phyloP scores from a whole-genome alignment of 163 green algal species.

The Scenedesmus sp. region DNA sequence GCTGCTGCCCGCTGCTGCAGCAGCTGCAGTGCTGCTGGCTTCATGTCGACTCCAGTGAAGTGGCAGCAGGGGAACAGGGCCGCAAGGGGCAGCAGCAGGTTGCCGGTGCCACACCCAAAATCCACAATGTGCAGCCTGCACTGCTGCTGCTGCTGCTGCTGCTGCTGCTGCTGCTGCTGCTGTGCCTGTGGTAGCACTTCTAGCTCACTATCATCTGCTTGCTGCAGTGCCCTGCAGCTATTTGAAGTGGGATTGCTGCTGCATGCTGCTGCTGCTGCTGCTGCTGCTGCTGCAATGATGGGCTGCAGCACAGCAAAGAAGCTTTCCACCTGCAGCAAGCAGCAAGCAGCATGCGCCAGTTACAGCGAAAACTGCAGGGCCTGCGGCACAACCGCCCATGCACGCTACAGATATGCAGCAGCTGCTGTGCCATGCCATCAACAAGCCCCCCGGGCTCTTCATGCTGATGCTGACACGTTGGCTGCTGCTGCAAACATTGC shows the following conservation, averaged over 20 bases:
- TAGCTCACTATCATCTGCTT: neutral
- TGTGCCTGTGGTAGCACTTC: too few species aligned
- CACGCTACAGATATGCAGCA: neutral
- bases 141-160: constrained; percentile 32
- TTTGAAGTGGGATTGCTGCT: neutral
- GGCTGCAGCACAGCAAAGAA: constrained; percentile 63
- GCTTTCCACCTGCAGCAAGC: constrained; percentile 67
- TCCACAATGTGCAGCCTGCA: constrained; percentile 71
- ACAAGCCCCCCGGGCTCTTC: neutral
- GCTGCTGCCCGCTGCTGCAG: constrained; percentile 63
- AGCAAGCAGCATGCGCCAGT: neutral
- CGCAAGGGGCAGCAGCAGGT: constrained; percentile 77
- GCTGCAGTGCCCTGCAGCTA: neutral
- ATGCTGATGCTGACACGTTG: neutral
- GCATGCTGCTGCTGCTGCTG: constrained; percentile 1
- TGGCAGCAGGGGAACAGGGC: constrained; percentile 63
- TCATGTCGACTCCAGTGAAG: constrained; percentile 83
- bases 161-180: neutral
- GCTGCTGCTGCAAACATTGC: neutral
- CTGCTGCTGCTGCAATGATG: constrained; percentile 46
- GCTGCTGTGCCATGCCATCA: neutral
- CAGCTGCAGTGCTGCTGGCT: constrained; percentile 69
- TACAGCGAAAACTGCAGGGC: neutral
- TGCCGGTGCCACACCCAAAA: constrained; percentile 81
- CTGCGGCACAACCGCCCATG: neutral